Evolutionary conservation across 768 basidiomycete species (phyloP).

Genomic region (Kwoniella botswanensis): DNA sequence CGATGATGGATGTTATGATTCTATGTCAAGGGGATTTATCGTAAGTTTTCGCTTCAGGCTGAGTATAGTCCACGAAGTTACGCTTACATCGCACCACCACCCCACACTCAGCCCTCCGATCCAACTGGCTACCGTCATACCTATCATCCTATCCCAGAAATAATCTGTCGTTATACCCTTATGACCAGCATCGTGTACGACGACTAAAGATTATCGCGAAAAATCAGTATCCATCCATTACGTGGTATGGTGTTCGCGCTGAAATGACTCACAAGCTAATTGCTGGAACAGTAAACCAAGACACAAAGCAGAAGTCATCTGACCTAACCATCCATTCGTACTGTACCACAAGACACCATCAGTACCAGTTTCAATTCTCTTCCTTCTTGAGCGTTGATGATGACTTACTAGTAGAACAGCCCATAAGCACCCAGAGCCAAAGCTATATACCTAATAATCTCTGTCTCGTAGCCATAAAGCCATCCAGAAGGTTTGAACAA

Average conservation of each 20-base stretch:
- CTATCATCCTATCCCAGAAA: conserved; percentile 76
- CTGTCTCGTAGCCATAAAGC: conserved; percentile 84
- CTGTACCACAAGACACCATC: conserved; percentile 23
- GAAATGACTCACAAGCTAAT: conserved; percentile 65
- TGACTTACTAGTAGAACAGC: conserved; percentile 44
- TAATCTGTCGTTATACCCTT: conserved; percentile 90
- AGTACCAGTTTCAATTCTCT: background rate
- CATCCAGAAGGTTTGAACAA: conserved; percentile 74
- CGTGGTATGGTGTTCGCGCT: no score
- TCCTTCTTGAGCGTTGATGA: background rate
- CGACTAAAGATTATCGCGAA: conserved; percentile 59
- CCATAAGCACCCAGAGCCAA: conserved; percentile 61
- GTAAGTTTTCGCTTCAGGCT: background rate
- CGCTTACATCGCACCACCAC: conserved; percentile 95
- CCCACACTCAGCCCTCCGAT: conserved; percentile 92
- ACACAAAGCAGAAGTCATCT: conserved; percentile 69
- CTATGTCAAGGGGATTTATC: conserved; percentile 35
- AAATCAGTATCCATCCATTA: no score
- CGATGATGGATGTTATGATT: conserved; percentile 93
- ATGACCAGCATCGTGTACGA: conserved; percentile 93
- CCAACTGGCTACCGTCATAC: conserved; percentile 76
- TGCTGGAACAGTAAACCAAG: conserved; percentile 96
- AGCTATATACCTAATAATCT: conserved; percentile 75
- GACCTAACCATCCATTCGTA: conserved; percentile 43
- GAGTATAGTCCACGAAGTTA: background rate